Evolutionary conservation across 371 early-diverging fungal species (phyloP).

Genomic region (Choanephora cucurbitarum): DNA sequence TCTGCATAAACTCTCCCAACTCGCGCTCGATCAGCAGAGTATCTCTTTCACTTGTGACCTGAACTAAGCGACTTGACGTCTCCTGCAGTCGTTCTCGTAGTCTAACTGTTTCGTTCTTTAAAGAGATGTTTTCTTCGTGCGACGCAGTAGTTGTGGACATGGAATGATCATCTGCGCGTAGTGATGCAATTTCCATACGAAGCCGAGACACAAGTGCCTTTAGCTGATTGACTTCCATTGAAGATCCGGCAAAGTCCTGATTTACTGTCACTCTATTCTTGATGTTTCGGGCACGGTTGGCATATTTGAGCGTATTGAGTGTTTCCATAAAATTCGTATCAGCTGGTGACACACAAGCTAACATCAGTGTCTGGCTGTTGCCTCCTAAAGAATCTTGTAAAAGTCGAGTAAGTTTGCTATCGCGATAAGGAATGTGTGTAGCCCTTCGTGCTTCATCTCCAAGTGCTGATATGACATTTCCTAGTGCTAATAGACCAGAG

Average conservation of each 20-base stretch:
- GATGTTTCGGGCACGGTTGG: constrained; percentile 86
- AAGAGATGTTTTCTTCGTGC: constrained; percentile 28
- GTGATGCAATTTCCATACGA: constrained; percentile 56
- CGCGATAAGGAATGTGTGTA: constrained; percentile 93
- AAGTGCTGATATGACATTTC: constrained; percentile 98
- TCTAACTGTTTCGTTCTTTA: constrained; percentile 27
- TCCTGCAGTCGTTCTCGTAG: constrained; percentile 13
- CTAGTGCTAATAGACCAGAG: constrained; percentile 93
- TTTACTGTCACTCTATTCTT: constrained; percentile 83
- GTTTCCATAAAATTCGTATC: constrained; percentile 87
- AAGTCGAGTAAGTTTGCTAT: constrained; percentile 97
- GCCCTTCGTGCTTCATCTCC: constrained; percentile 78
- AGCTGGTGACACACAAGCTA: constrained; percentile 89
- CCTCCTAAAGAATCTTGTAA: constrained; percentile 98
- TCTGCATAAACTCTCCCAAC: constrained; percentile 37
- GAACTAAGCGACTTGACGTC: constrained; percentile 36
- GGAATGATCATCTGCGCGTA: constrained; percentile 36
- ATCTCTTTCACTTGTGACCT: constrained; percentile 61
- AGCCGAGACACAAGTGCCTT: constrained; percentile 68
- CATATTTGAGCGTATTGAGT: constrained; percentile 90
- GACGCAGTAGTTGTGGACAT: constrained; percentile 13
- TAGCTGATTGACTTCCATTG: constrained; percentile 69
- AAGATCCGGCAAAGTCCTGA: constrained; percentile 65
- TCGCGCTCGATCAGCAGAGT: constrained; percentile 61
- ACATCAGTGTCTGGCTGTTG: constrained; percentile 89